phyloP scores from a whole-genome alignment of 2,329 filamentous ascomycete genomes.

The Scortechinia acanthostroma region DNA sequence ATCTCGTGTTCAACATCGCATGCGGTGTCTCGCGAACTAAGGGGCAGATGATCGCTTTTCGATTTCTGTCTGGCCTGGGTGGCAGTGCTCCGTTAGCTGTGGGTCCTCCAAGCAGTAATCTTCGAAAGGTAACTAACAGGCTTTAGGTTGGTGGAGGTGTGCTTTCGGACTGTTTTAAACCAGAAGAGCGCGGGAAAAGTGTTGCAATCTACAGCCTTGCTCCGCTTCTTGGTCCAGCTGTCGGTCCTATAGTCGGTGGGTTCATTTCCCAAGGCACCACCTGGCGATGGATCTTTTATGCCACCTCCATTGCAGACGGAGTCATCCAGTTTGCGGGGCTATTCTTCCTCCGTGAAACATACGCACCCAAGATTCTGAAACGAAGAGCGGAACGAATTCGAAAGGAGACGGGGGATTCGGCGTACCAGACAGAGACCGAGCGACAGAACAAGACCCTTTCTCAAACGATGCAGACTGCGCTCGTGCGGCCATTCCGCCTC shows the following conservation, averaged over 20 bases:
- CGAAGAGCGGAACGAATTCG: conserved; percentile 48
- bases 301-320: conserved; percentile 54
- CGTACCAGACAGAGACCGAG: conserved; percentile 41
- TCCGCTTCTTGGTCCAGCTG: conserved; percentile 53
- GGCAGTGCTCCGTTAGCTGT: conserved; percentile 46
- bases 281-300: conserved; percentile 71
- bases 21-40: conserved; percentile 41
- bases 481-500: conserved; percentile 40
- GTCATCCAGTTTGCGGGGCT: conserved; percentile 49
- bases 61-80: conserved; percentile 49
- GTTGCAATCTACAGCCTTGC: conserved; percentile 53
- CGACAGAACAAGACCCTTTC: conserved; percentile 14
- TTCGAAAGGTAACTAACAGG: conserved; percentile 3
- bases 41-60: conserved; percentile 44
- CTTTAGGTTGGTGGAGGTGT: conserved; percentile 35
- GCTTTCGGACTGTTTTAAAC: conserved; percentile 45
- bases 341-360: conserved; percentile 60
- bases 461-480: conserved; percentile 23
- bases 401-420: conserved; percentile 49
- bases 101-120: conserved; percentile 13
- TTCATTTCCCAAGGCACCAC: conserved; percentile 57
- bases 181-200: conserved; percentile 52
- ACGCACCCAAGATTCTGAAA: conserved; percentile 53
- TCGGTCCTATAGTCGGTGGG: conserved; percentile 56
- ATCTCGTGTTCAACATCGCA: conserved; percentile 42